These are phyloP conservation scores for Lactuca sativa DNA, from an alignment of 129 eudicot genomes.

Conservation along the genomic window DNA sequence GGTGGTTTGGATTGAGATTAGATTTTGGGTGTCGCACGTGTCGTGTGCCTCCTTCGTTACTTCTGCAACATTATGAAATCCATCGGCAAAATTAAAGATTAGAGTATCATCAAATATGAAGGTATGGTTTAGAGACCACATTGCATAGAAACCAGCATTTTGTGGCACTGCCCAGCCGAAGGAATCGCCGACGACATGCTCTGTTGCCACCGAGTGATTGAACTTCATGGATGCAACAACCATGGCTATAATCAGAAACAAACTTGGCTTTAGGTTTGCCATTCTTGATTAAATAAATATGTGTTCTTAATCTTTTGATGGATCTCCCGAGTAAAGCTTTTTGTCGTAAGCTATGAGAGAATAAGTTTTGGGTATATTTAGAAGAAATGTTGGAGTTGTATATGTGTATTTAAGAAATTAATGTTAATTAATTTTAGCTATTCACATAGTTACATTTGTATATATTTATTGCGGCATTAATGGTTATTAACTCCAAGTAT, in stretches of 20 bases:
- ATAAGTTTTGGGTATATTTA: too few relatives aligned
- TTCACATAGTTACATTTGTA: too few relatives aligned
- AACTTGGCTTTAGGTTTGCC: slow-evolving; percentile 10
- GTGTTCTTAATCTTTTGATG: too few relatives aligned
- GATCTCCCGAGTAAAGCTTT: background rate
- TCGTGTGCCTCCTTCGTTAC: slow-evolving; percentile 10
- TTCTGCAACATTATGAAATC: slow-evolving; percentile 25
- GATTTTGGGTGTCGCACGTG: slow-evolving; percentile 9
- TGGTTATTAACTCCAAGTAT: too few relatives aligned
- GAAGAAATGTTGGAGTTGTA: too few relatives aligned
- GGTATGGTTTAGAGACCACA: slow-evolving; percentile 38
- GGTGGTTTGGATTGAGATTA: background rate
- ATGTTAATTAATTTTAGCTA: too few relatives aligned
- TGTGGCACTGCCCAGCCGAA: slow-evolving; percentile 51
- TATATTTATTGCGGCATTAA: too few relatives aligned
- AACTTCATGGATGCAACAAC: slow-evolving; percentile 23
- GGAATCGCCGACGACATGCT: slow-evolving; percentile 43
- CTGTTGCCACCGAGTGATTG: slow-evolving; percentile 32
- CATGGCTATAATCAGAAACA: slow-evolving; percentile 18
- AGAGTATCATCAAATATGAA: slow-evolving; percentile 45
- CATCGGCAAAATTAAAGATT: slow-evolving; percentile 26
- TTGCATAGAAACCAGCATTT: slow-evolving; percentile 19
- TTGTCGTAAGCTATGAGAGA: background rate
- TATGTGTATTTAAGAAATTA: too few relatives aligned
- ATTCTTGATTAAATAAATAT: background rate